Evolutionary conservation across 2,329 filamentous ascomycete species (phyloP), one percentile per base, ranked within the genome.

Genomic region (Rhytidhysteron rufulum): DNA sequence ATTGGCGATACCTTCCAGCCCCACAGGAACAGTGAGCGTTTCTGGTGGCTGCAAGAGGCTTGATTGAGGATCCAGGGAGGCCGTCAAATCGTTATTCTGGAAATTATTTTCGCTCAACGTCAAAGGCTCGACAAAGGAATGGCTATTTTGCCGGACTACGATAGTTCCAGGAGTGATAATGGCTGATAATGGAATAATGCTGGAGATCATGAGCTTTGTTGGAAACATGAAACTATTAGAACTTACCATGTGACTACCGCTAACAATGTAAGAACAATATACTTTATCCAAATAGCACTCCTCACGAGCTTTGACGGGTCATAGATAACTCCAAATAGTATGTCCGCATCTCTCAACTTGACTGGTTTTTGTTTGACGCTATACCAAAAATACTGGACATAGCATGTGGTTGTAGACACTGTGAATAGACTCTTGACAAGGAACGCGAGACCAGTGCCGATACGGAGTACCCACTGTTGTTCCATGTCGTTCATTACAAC

Each of bases 81-180:
- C 13, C 7, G 7, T 27, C 8, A 7, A 7, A 27, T 27, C 24
- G 13, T 8, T 27, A 7, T 8, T 27, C 8, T 27, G 13, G 24
- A 13, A 27, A 13, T 13, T 13, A 15, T 21, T 21, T 4, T 5
- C 6, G 4, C 19, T 20, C 9, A 30, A 29, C 7, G 33, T 6
- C 6, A 32, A 21, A 5, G 21, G 36, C 15, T 39, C 16, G 3
- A 39, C 40, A 10, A 35, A 11, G n/a, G n/a, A n/a, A n/a, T n/a
- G n/a, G n/a, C n/a, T n/a, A n/a, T n/a, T n/a, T n/a, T n/a, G n/a
- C n/a, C n/a, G n/a, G n/a, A n/a, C n/a, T n/a, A n/a, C n/a, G 7
- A 43, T 43, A 4, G 40, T 37, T 15, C 40, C 40, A 34, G 31
- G 40, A 13, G 40, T 39, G 29, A 43, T 7, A 17, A 43, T 31